Evolutionary conservation across 2,329 filamentous ascomycete species (phyloP).

Genomic region (Sclerotinia spermophila): DNA sequence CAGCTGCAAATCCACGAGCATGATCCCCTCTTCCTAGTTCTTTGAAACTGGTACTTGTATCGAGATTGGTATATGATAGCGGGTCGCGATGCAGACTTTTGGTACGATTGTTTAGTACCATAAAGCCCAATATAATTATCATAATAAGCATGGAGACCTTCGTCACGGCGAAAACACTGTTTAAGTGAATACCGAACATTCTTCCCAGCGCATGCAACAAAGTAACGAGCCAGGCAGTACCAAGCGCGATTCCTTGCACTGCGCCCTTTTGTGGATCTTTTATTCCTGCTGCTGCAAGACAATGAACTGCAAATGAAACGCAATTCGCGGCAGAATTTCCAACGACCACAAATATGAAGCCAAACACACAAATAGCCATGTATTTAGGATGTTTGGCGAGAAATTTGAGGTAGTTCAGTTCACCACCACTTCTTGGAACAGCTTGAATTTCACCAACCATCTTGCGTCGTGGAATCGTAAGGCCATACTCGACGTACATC

Average conservation of each 20-base stretch:
- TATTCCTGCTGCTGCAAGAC: constrained; percentile 40
- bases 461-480: constrained; percentile 45
- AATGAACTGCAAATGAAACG: constrained; percentile 48
- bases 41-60: constrained; percentile 18
- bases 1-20: constrained; percentile 38
- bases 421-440: constrained; percentile 46
- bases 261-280: constrained; percentile 33
- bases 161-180: constrained; percentile 48
- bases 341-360: constrained; percentile 36
- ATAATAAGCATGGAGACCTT: constrained; percentile 49
- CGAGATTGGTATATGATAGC: constrained; percentile 19
- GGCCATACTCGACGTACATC: constrained; percentile 46
- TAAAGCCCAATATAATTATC: constrained; percentile 41
- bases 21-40: constrained; percentile 23
- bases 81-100: not conserved
- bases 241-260: constrained; percentile 48
- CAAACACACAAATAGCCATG: constrained; percentile 42
- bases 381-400: not conserved
- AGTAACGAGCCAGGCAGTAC: constrained; percentile 43
- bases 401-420: constrained; percentile 42
- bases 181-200: constrained; percentile 48
- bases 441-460: constrained; percentile 41
- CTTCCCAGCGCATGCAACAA: constrained; percentile 48
- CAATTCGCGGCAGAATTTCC: constrained; percentile 51
- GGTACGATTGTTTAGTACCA: constrained; percentile 18